Evolutionary conservation across 2,329 filamentous ascomycete genomes (phyloP).

Genomic region (Fusarium subglutinans): DNA sequence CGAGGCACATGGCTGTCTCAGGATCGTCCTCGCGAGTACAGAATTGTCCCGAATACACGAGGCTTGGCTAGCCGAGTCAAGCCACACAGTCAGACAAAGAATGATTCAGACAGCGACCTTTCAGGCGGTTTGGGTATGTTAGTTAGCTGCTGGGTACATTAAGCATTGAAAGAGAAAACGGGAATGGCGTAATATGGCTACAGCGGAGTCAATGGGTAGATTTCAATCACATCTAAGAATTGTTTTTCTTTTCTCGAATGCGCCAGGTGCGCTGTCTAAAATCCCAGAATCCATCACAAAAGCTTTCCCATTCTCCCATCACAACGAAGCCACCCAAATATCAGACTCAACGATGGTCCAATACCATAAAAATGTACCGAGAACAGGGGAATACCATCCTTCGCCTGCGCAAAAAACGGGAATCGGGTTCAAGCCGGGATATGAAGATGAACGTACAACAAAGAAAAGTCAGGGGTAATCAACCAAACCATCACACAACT

Average conservation of each 20-base stretch:
- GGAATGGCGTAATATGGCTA: conserved; percentile 24
- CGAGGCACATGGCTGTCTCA: not conserved
- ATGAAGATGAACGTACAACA: conserved; percentile 30
- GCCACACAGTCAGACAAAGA: not conserved
- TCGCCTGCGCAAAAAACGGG: conserved; percentile 43
- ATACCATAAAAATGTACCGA: conserved; percentile 40
- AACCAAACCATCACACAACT: conserved; percentile 7
- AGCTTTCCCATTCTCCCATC: conserved; percentile 38
- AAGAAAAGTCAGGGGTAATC: conserved; percentile 23
- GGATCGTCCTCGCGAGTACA: not conserved
- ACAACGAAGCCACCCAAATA: conserved; percentile 40
- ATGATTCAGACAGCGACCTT: not conserved
- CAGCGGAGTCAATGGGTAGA: conserved; percentile 36
- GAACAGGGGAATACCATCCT: conserved; percentile 44
- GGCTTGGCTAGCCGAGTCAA: not conserved
- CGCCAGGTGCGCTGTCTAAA: conserved; percentile 47
- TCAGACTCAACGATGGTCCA: conserved; percentile 33
- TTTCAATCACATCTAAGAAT: conserved; percentile 47
- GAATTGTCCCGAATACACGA: not conserved
- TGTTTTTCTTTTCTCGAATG: conserved; percentile 47
- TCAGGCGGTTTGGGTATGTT: not conserved
- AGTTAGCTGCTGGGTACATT: not conserved
- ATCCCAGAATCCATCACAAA: conserved; percentile 37
- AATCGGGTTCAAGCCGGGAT: conserved; percentile 35
- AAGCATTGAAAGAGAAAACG: not conserved